phyloP scores from a whole-genome alignment of 108 stramenopile genomes.

The Pelagomonas calceolata region DNA sequence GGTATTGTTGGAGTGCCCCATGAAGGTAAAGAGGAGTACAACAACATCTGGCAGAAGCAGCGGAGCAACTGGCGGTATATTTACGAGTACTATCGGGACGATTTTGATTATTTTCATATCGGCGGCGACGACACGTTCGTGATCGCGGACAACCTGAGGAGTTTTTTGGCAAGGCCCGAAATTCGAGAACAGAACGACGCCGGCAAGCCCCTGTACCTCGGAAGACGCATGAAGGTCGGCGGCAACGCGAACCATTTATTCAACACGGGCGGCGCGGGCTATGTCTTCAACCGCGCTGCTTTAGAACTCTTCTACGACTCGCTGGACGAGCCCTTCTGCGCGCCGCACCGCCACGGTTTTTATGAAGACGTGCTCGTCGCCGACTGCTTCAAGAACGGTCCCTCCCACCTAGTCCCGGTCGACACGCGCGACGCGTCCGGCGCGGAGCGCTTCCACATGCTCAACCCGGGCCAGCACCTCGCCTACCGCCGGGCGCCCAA shows the following conservation, averaged over 20 bases:
- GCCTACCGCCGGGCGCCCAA: slow-evolving; percentile 3
- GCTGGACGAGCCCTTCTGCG: slow-evolving; percentile 23
- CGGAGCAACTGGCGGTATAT: slow-evolving; percentile 29
- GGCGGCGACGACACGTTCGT: slow-evolving; percentile 33
- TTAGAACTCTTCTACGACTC: slow-evolving; percentile 34
- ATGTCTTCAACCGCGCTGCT: slow-evolving; percentile 36
- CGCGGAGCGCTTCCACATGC: slow-evolving; percentile 36
- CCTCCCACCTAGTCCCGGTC: slow-evolving; percentile 7
- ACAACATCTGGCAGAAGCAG: slow-evolving; percentile 64
- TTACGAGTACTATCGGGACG: slow-evolving; percentile 25
- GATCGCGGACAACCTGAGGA: slow-evolving; percentile 24
- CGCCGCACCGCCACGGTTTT: slow-evolving; percentile 21
- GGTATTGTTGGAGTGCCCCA: slow-evolving; percentile 24
- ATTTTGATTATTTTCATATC: slow-evolving; percentile 31
- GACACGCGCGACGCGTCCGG: slow-evolving; percentile 29
- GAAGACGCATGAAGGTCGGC: slow-evolving; percentile 21
- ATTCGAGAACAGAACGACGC: neutral
- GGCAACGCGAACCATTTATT: slow-evolving; percentile 15
- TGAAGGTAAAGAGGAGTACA: slow-evolving; percentile 50
- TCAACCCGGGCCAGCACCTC: slow-evolving; percentile 29
- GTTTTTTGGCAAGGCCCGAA: neutral
- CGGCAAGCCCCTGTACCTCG: slow-evolving; percentile 31
- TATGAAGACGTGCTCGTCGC: slow-evolving; percentile 30
- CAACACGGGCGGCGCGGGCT: slow-evolving; percentile 49
- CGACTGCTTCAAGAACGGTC: slow-evolving; percentile 16